Conservation (phyloP, 805 yeast genomes). For the Saturnispora gosingensis region DNA sequence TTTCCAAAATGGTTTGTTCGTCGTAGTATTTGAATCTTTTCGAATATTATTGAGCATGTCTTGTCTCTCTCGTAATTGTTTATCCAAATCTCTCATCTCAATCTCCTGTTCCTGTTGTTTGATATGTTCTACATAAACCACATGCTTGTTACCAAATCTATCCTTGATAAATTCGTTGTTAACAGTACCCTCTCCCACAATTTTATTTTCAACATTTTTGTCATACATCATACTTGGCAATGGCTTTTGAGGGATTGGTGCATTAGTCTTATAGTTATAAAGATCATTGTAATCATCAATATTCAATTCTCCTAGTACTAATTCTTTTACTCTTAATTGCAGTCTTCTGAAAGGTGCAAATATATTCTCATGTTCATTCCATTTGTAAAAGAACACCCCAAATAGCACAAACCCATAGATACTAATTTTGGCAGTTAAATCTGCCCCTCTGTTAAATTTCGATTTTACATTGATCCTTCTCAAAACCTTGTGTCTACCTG, state of each 20-base stretch:
- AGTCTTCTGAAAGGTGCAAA: slow-evolving; percentile 58
- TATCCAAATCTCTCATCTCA: slow-evolving; percentile 35
- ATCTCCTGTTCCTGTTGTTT: slow-evolving; percentile 61
- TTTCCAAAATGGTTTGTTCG: slow-evolving; percentile 22
- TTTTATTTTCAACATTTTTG: slow-evolving; percentile 27
- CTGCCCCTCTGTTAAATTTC: slow-evolving; percentile 51
- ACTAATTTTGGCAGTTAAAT: slow-evolving; percentile 43
- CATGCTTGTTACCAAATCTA: slow-evolving; percentile 52
- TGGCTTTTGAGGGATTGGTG: slow-evolving; percentile 32
- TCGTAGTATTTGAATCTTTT: slow-evolving; percentile 5
- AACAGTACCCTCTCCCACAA: slow-evolving; percentile 27
- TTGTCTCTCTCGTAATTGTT: slow-evolving; percentile 29
- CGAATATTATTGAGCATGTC: slow-evolving; percentile 15
- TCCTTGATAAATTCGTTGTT: slow-evolving; percentile 46
- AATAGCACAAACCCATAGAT: slow-evolving; percentile 43
- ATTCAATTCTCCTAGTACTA: slow-evolving; percentile 42
- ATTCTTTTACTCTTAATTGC: slow-evolving; percentile 48
- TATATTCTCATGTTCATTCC: slow-evolving; percentile 78
- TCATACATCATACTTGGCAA: slow-evolving; percentile 30
- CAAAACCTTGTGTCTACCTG: slow-evolving; percentile 70
- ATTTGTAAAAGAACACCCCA: slow-evolving; percentile 63
- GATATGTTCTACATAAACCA: slow-evolving; percentile 63
- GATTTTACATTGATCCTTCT: slow-evolving; percentile 45
- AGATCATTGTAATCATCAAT: slow-evolving; percentile 59
- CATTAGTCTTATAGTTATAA: slow-evolving; percentile 31